Evolutionary conservation across 2,329 filamentous ascomycete genomes (phyloP).

Genomic region (Ascosphaera aggregata): DNA sequence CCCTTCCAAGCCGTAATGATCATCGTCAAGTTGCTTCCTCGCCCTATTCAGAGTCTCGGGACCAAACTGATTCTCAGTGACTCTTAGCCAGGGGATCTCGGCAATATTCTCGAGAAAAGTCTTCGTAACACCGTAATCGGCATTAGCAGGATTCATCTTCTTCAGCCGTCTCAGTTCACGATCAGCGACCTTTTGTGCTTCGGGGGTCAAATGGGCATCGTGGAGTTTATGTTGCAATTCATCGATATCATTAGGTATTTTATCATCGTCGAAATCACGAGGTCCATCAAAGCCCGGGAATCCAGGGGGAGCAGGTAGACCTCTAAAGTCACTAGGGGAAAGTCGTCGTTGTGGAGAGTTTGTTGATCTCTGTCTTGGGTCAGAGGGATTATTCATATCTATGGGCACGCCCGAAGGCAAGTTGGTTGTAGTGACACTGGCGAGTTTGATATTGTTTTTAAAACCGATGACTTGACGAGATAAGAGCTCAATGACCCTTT

Average conservation of each 20-base stretch:
- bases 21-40: conserved; percentile 75
- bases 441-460: conserved; percentile 71
- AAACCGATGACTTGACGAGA: conserved; percentile 61
- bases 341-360: conserved; percentile 19
- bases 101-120: conserved; percentile 86
- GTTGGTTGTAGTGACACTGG: conserved; percentile 45
- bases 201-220: conserved; percentile 54
- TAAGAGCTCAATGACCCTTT: conserved; percentile 62
- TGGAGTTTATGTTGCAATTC: conserved; percentile 77
- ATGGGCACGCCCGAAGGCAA: conserved; percentile 36
- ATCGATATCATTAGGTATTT: conserved; percentile 73
- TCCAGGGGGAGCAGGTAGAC: conserved; percentile 18
- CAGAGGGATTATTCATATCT: conserved; percentile 28
- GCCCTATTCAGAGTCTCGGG: conserved; percentile 55
- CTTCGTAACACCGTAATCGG: conserved; percentile 81
- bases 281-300: conserved; percentile 25
- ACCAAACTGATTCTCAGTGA: conserved; percentile 69
- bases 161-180: conserved; percentile 68
- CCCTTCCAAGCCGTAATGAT: conserved; percentile 89
- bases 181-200: conserved; percentile 77
- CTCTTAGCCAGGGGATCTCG: conserved; percentile 77
- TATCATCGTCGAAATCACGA: too few relatives aligned
- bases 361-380: conserved; percentile 23
- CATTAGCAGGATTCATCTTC: conserved; percentile 91
- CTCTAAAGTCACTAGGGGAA: conserved; percentile 20